Conservation (phyloP, 257 asterid species). For the Linaria vulgaris region DNA sequence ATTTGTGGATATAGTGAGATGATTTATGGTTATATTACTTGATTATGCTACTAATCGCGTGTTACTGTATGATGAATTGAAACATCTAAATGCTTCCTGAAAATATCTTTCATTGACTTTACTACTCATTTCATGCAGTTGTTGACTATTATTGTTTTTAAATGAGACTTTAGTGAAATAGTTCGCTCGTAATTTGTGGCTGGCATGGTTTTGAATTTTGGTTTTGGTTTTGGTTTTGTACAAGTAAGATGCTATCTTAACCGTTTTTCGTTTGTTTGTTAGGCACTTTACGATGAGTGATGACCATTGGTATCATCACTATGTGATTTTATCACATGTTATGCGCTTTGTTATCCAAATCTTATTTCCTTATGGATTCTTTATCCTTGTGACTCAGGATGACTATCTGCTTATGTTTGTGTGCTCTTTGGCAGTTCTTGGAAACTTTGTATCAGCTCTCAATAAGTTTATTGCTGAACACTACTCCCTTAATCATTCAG, state of each 20-base stretch:
- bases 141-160: not conserved
- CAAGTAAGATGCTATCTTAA: not conserved
- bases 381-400: too few relatives aligned
- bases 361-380: too few relatives aligned
- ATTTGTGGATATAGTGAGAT: too few relatives aligned
- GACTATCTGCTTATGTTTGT: slow-evolving; percentile 12
- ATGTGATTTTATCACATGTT: too few relatives aligned
- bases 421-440: slow-evolving; percentile 74
- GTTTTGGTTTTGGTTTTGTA: slow-evolving; percentile 5
- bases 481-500: slow-evolving; percentile 58
- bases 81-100: too few relatives aligned
- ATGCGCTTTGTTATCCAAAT: too few relatives aligned
- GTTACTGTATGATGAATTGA: too few relatives aligned
- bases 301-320: too few relatives aligned
- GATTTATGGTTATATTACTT: too few relatives aligned
- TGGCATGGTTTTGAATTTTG: not conserved
- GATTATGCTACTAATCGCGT: too few relatives aligned
- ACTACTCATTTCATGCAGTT: slow-evolving; percentile 10
- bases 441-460: slow-evolving; percentile 90
- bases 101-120: too few relatives aligned
- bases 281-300: too few relatives aligned
- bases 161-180: not conserved
- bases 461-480: slow-evolving; percentile 78
- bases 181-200: not conserved
- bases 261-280: not conserved